A percentile compares a stretch with the other conserved stretches of the same genome.
Evolutionary conservation across 2,329 filamentous ascomycete genomes (phyloP).

Genomic region (Trichoderma sp.): DNA sequence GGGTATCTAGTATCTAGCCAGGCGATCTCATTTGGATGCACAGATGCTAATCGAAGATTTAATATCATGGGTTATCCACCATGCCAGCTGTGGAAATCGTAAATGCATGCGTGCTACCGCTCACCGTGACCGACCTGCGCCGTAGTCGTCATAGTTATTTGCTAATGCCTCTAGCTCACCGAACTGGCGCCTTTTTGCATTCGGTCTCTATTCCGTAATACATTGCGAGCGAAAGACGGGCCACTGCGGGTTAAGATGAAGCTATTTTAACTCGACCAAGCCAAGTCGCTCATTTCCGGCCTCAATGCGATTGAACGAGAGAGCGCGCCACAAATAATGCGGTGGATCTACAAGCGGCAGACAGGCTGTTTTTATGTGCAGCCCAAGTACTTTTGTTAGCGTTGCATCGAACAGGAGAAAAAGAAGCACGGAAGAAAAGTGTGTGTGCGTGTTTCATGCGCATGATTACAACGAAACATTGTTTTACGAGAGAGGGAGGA

Average conservation of each 20-base stretch:
- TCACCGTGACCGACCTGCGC: not conserved
- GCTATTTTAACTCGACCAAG: slow-evolving; percentile 6
- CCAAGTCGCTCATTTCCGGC: slow-evolving; percentile 16
- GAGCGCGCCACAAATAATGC: not conserved
- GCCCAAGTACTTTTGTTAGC: not conserved
- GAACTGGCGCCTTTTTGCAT: not conserved
- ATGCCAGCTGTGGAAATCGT: not conserved
- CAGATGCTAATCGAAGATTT: slow-evolving; percentile 9
- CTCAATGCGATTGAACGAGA: slow-evolving; percentile 13
- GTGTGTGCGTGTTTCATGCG: slow-evolving; percentile 5
- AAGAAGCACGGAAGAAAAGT: not conserved
- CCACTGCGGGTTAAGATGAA: slow-evolving; percentile 2
- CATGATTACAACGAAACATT: slow-evolving; percentile 2
- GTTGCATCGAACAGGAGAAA: not conserved
- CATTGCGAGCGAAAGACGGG: not conserved
- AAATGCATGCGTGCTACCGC: not conserved
- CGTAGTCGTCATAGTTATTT: not conserved
- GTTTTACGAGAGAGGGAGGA: not conserved
- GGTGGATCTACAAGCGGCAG: not conserved
- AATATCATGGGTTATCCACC: not conserved
- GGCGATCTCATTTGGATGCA: slow-evolving; percentile 1
- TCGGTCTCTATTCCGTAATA: not conserved
- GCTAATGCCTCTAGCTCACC: not conserved
- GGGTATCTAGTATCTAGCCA: slow-evolving; percentile 2
- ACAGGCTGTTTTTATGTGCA: not conserved